A percentile compares a stretch with the other conserved stretches of the same genome.
phyloP scores from a whole-genome alignment of 1,284 basidiomycete species.

The Microbotryum scabiosae region DNA sequence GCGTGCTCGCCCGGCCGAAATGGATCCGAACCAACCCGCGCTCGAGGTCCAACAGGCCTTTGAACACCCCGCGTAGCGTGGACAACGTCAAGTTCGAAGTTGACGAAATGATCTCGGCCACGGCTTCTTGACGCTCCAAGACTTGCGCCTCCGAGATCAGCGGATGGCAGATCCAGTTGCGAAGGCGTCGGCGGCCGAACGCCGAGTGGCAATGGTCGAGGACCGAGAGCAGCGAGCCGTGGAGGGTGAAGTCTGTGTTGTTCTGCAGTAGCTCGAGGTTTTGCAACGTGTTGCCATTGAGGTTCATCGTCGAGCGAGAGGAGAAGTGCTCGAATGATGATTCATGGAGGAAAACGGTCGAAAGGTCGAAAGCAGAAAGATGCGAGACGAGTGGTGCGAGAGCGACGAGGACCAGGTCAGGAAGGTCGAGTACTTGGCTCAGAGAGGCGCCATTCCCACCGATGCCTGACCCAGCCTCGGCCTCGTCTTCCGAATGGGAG shows the following conservation, averaged over 20 bases:
- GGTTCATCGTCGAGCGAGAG: slow-evolving; percentile 71
- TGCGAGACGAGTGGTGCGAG: slow-evolving; percentile 70
- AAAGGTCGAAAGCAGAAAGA: slow-evolving; percentile 65
- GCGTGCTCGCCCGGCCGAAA: slow-evolving; percentile 70
- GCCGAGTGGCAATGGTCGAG: slow-evolving; percentile 73
- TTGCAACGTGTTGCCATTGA: slow-evolving; percentile 76
- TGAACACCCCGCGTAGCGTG: slow-evolving; percentile 61
- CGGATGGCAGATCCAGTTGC: slow-evolving; percentile 79
- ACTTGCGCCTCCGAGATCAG: slow-evolving; percentile 63
- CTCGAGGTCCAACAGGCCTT: slow-evolving; percentile 75
- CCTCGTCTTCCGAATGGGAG: slow-evolving; percentile 16
- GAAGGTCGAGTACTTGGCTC: slow-evolving; percentile 17
- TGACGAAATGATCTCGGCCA: slow-evolving; percentile 63
- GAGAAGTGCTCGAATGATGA: slow-evolving; percentile 62
- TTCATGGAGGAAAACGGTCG: slow-evolving; percentile 63
- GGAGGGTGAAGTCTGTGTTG: slow-evolving; percentile 64
- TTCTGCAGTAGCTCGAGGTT: slow-evolving; percentile 91
- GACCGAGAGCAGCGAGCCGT: slow-evolving; percentile 75
- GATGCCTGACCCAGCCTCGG: background rate
- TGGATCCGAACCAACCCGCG: slow-evolving; percentile 81
- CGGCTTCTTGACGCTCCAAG: slow-evolving; percentile 63
- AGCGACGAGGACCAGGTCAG: slow-evolving; percentile 53
- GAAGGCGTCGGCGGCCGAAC: slow-evolving; percentile 76
- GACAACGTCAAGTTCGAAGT: slow-evolving; percentile 45
- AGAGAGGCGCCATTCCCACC: background rate